A percentile compares a stretch with the other conserved stretches of the same genome.
phyloP scores from a whole-genome alignment of 2,329 filamentous ascomycete genomes.

The Fusarium solani-melongenae region DNA sequence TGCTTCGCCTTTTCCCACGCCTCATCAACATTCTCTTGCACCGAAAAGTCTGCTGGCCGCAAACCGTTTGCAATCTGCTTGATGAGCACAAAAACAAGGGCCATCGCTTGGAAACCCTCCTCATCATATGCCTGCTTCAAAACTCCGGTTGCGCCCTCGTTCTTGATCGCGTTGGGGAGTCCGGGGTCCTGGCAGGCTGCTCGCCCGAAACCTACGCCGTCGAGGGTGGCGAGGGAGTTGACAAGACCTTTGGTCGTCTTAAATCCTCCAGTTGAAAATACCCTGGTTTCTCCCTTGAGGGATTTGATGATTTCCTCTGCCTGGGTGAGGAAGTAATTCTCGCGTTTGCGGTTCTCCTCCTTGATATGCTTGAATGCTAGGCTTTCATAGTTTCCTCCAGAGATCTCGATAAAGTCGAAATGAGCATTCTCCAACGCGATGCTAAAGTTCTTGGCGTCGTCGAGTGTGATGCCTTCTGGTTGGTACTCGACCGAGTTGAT shows the following conservation, averaged over 20 bases:
- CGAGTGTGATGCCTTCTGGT: slow-evolving; percentile 59
- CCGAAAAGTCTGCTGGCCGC: slow-evolving; percentile 17
- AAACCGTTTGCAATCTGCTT: slow-evolving; percentile 19
- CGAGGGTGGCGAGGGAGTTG: slow-evolving; percentile 21
- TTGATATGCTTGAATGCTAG: slow-evolving; percentile 61
- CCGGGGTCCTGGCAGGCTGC: slow-evolving; percentile 18
- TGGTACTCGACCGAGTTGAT: slow-evolving; percentile 66
- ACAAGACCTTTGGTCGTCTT: slow-evolving; percentile 17
- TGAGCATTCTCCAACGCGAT: slow-evolving; percentile 57
- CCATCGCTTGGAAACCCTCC: slow-evolving; percentile 8
- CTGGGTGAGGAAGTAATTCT: slow-evolving; percentile 69
- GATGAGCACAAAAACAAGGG: slow-evolving; percentile 22
- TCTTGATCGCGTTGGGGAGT: slow-evolving; percentile 13
- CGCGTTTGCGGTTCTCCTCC: slow-evolving; percentile 63
- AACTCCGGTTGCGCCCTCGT: background rate
- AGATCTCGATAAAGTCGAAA: slow-evolving; percentile 68
- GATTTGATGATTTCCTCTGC: slow-evolving; percentile 59
- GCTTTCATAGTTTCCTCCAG: slow-evolving; percentile 67
- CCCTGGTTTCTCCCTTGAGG: slow-evolving; percentile 21
- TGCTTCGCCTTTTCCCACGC: slow-evolving; percentile 18
- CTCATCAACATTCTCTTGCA: slow-evolving; percentile 21
- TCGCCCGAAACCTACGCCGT: slow-evolving; percentile 21
- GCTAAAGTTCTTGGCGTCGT: slow-evolving; percentile 61
- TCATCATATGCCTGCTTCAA: slow-evolving; percentile 13
- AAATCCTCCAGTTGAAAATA: slow-evolving; percentile 31